Evolutionary conservation across 495 filamentous ascomycete genomes (phyloP).

Genomic region (Hypoxylon crocopeplum): DNA sequence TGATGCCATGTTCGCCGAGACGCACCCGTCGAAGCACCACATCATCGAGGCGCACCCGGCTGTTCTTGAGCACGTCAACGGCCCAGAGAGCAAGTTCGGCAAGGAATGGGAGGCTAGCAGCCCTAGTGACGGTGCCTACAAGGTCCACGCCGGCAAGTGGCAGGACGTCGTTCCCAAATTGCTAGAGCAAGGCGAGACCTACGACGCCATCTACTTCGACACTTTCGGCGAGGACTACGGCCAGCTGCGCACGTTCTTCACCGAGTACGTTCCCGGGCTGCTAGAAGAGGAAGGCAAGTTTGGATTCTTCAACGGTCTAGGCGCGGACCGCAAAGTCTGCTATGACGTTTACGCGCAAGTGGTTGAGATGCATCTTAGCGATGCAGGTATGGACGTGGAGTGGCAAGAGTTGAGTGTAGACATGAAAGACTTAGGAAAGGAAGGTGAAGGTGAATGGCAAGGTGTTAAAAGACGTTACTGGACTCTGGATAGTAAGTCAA

Average conservation of each 20-base stretch:
- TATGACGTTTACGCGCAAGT: constrained; percentile 97
- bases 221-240: constrained; percentile 94
- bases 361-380: constrained; percentile 87
- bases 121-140: constrained; percentile 50
- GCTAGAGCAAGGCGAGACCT: constrained; percentile 70
- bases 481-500: constrained; percentile 69
- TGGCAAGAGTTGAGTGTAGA: constrained; percentile 84
- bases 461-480: constrained; percentile 89
- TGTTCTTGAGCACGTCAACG: constrained; percentile 72
- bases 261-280: constrained; percentile 80
- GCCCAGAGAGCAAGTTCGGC: constrained; percentile 52
- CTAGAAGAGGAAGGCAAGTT: constrained; percentile 77
- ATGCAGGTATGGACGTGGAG: constrained; percentile 88
- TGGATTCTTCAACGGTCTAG: constrained; percentile 95
- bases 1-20: constrained; percentile 78
- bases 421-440: constrained; percentile 54
- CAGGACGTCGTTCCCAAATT: constrained; percentile 80
- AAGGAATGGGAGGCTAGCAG: constrained; percentile 51
- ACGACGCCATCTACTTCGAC: constrained; percentile 97
- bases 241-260: constrained; percentile 86
- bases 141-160: constrained; percentile 70
- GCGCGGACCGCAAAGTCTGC: constrained; percentile 88
- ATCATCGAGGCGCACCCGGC: constrained; percentile 92
- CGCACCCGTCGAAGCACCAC: constrained; percentile 73
- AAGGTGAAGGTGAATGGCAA: constrained; percentile 73